phyloP scores from a whole-genome alignment of 1,284 basidiomycete genomes.

The Cystobasidium pallidum region DNA sequence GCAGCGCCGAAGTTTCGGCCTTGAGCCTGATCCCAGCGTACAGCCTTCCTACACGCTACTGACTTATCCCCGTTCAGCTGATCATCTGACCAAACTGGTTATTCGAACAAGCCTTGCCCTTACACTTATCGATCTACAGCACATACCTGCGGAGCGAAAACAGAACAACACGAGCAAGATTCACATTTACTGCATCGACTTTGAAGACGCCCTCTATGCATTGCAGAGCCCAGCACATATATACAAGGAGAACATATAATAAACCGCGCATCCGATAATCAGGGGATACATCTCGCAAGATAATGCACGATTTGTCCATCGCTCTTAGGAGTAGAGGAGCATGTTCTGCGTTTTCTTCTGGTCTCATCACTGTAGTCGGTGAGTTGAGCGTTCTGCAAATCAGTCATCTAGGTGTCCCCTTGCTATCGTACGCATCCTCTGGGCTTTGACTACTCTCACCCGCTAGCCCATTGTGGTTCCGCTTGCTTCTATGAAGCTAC shows the following conservation, averaged over 20 bases:
- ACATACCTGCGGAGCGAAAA: too few relatives aligned
- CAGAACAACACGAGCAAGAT: too few relatives aligned
- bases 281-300: too few relatives aligned
- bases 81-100: not conserved
- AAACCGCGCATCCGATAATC: conserved; percentile 9
- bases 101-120: too few relatives aligned
- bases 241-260: not conserved
- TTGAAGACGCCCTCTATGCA: not conserved
- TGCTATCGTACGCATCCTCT: too few relatives aligned
- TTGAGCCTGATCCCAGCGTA: not conserved
- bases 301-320: conserved; percentile 18
- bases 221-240: not conserved
- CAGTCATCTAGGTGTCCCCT: too few relatives aligned
- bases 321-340: conserved; percentile 7
- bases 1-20: not conserved
- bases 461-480: too few relatives aligned
- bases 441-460: too few relatives aligned
- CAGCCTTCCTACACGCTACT: not conserved
- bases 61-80: not conserved
- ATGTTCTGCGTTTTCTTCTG: conserved; percentile 23
- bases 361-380: conserved; percentile 17
- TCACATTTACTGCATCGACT: not conserved
- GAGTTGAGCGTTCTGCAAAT: not conserved
- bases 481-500: too few relatives aligned
- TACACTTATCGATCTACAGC: too few relatives aligned